These are phyloP conservation scores for Blastocystis sp. DNA, from an alignment of 352 stramenopile genomes.

Conservation along the genomic window DNA sequence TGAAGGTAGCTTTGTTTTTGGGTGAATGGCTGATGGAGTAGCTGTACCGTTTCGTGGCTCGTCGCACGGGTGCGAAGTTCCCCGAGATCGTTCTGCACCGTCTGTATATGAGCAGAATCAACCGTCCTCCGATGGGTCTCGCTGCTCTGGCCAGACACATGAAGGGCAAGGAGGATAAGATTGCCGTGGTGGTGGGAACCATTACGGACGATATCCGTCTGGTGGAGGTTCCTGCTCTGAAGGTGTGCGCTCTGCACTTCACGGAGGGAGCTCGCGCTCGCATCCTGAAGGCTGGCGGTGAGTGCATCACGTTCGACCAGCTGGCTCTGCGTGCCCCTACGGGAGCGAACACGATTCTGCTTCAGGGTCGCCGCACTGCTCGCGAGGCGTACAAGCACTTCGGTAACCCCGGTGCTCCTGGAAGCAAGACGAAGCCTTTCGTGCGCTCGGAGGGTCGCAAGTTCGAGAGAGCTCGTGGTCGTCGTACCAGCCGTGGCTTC, in stretches of 20 bases:
- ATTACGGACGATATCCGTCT: conserved; percentile 98
- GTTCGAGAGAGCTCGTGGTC: conserved; percentile 48
- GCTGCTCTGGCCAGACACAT: conserved; percentile 89
- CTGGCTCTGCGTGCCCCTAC: conserved; percentile 89
- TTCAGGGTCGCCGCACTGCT: conserved; percentile 88
- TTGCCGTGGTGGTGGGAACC: conserved; percentile 90
- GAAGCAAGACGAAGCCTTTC: conserved; percentile 78
- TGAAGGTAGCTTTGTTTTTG: conserved; percentile 66
- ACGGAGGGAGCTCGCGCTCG: too few species aligned
- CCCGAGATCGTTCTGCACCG: conserved; percentile 91
- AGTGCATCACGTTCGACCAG: conserved; percentile 99
- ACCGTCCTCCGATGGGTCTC: conserved; percentile 91
- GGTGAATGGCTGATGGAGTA: conserved; percentile 61
- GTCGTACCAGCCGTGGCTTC: conserved; percentile 58
- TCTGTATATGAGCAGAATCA: conserved; percentile 97
- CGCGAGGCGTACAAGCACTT: conserved; percentile 95
- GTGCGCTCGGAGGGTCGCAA: conserved; percentile 82
- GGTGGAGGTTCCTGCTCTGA: conserved; percentile 83
- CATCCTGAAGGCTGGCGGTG: conserved; percentile 90
- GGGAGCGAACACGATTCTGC: conserved; percentile 91
- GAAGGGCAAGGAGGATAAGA: conserved; percentile 94
- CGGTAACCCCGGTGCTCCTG: conserved; percentile 63
- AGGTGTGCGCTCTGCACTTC: conserved; percentile 88
- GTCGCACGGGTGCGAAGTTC: conserved; percentile 95
- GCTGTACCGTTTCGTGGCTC: conserved; percentile 88